Conservation (phyloP, 73 alveolate species). For the Tetrahymena borealis region DNA sequence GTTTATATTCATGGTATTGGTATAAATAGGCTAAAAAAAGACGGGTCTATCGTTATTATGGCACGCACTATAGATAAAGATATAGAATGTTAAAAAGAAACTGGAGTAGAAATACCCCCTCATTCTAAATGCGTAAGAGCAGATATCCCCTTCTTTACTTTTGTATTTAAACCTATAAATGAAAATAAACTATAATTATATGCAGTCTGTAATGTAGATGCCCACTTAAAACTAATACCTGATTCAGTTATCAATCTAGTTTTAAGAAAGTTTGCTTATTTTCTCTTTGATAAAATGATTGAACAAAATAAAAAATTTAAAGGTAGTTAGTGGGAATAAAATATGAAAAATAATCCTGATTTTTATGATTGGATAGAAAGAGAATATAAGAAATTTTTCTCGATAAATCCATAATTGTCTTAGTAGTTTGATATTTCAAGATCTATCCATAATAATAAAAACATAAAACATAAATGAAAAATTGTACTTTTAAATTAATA, state of each 20-base stretch:
- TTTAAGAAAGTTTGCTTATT: not conserved
- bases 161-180: not conserved
- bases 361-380: not conserved
- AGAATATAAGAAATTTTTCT: not conserved
- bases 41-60: not conserved
- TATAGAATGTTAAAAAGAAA: not conserved
- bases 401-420: not conserved
- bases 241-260: not conserved
- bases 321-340: not conserved
- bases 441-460: too few species aligned
- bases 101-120: not conserved
- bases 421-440: not conserved
- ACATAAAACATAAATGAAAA: too few species aligned
- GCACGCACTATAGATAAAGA: not conserved
- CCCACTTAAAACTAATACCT: not conserved
- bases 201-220: not conserved
- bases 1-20: not conserved
- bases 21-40: not conserved
- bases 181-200: not conserved
- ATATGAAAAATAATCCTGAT: not conserved
- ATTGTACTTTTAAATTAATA: too few species aligned
- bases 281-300: not conserved
- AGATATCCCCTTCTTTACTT: not conserved
- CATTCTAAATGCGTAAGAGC: not conserved
- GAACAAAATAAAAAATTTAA: not conserved